Evolutionary conservation across 441 rosid species (phyloP).

Genomic region (Adansonia grandidieri): DNA sequence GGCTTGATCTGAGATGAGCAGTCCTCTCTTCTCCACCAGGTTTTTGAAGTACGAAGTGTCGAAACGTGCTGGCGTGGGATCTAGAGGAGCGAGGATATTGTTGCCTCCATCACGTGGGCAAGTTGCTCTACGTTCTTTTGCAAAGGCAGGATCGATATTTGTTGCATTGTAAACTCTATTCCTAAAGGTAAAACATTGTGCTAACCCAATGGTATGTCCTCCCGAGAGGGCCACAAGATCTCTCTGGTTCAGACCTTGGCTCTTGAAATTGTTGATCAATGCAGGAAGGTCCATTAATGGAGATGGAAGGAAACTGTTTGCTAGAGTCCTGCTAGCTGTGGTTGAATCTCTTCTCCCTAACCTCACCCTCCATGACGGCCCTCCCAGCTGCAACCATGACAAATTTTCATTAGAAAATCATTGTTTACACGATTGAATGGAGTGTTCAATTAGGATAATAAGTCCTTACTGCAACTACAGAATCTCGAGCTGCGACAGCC

Average conservation of each 20-base stretch:
- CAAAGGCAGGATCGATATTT: constrained; percentile 40
- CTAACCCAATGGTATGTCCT: constrained; percentile 53
- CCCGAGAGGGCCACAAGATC: constrained; percentile 60
- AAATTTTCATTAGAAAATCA: not conserved
- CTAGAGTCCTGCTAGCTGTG: not conserved
- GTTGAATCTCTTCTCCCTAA: constrained; percentile 19
- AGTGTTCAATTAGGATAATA: not conserved
- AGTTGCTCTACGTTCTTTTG: constrained; percentile 22
- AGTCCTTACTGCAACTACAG: not conserved
- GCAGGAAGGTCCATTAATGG: constrained; percentile 42
- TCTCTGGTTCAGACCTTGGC: constrained; percentile 39
- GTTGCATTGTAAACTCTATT: constrained; percentile 38
- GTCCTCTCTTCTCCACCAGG: constrained; percentile 11
- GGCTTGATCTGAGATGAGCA: constrained; percentile 13
- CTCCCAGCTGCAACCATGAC: constrained; percentile 18
- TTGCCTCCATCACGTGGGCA: constrained; percentile 40
- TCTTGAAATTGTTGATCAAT: constrained; percentile 41
- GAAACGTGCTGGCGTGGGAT: constrained; percentile 30
- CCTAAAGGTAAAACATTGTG: constrained; percentile 38
- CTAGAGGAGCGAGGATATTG: constrained; percentile 42
- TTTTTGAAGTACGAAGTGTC: constrained; percentile 2
- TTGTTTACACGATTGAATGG: not conserved
- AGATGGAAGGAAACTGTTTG: constrained; percentile 26
- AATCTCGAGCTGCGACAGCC: not conserved
- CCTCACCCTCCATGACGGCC: constrained; percentile 23